Evolutionary conservation across 2,329 filamentous ascomycete genomes (phyloP).

Genomic region (Apiospora rasikravindrae): DNA sequence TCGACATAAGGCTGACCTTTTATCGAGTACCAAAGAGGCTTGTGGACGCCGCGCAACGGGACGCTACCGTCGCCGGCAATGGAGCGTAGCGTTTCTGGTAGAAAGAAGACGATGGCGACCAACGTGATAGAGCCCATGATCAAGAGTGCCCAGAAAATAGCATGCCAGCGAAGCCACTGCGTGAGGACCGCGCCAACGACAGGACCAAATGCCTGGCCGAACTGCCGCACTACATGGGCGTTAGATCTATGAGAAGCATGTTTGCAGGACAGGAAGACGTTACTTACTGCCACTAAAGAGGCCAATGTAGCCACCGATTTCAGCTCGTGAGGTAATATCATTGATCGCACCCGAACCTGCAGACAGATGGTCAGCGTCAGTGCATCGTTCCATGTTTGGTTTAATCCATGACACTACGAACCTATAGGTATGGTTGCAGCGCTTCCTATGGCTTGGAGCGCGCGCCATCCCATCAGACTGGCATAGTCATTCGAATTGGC

Average conservation of each 20-base stretch:
- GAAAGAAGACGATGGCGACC: slow-evolving; percentile 30
- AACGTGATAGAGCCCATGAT: slow-evolving; percentile 30
- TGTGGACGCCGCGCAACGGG: slow-evolving; percentile 33
- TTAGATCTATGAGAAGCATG: background rate
- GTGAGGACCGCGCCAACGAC: slow-evolving; percentile 40
- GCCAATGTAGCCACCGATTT: slow-evolving; percentile 38
- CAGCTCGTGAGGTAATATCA: slow-evolving; percentile 36
- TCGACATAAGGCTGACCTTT: slow-evolving; percentile 26
- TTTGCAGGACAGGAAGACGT: background rate
- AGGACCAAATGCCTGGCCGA: slow-evolving; percentile 39
- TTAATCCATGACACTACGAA: slow-evolving; percentile 26
- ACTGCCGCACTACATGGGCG: slow-evolving; percentile 31
- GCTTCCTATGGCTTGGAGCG: slow-evolving; percentile 53
- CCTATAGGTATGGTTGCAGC: slow-evolving; percentile 54
- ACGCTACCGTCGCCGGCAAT: slow-evolving; percentile 36
- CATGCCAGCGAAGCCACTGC: slow-evolving; percentile 36
- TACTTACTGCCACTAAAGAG: slow-evolving; percentile 40
- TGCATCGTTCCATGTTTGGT: background rate
- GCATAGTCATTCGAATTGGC: slow-evolving; percentile 49
- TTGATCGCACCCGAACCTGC: slow-evolving; percentile 39
- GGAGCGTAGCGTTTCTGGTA: slow-evolving; percentile 36
- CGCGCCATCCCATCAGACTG: slow-evolving; percentile 50
- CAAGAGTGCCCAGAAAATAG: slow-evolving; percentile 39
- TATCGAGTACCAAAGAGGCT: slow-evolving; percentile 28
- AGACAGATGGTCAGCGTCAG: background rate